These are phyloP conservation scores for Schwanniomyces pseudopolymorphus DNA, from an alignment of 805 yeast species.

Conservation along the genomic window DNA sequence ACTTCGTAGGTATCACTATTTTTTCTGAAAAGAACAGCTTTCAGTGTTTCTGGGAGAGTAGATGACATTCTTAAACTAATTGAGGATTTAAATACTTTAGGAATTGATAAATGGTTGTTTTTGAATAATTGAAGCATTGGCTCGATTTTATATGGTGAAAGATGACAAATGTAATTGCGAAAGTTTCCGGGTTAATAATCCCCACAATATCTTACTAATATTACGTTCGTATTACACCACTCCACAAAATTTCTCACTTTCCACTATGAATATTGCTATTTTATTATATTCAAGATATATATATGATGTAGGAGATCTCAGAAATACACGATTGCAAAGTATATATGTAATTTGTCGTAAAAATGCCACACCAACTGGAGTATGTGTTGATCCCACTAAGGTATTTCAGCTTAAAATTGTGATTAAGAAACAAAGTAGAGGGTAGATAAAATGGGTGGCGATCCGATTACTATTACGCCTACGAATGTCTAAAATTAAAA, in stretches of 20 bases:
- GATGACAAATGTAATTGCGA: background rate
- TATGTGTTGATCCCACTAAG: no score
- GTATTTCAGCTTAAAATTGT: no score
- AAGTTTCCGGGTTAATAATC: background rate
- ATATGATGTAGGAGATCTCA: no score
- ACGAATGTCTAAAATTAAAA: no score
- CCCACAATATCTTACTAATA: background rate
- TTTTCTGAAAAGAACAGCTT: slow-evolving; percentile 54
- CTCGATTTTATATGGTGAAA: background rate
- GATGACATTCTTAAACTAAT: background rate
- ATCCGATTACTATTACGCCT: no score
- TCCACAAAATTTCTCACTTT: background rate
- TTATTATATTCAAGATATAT: no score
- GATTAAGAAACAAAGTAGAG: no score
- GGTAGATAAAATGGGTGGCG: no score
- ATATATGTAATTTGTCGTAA: no score
- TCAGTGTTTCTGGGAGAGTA: slow-evolving; percentile 38
- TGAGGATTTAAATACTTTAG: background rate
- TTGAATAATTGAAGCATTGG: background rate
- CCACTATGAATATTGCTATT: no score
- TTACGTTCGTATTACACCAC: background rate
- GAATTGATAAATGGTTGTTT: background rate
- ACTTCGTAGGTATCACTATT: slow-evolving; percentile 57
- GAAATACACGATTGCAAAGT: no score
- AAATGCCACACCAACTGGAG: no score